Evolutionary conservation across 495 filamentous ascomycete species (phyloP).

Genomic region (Talaromyces stipitatus): DNA sequence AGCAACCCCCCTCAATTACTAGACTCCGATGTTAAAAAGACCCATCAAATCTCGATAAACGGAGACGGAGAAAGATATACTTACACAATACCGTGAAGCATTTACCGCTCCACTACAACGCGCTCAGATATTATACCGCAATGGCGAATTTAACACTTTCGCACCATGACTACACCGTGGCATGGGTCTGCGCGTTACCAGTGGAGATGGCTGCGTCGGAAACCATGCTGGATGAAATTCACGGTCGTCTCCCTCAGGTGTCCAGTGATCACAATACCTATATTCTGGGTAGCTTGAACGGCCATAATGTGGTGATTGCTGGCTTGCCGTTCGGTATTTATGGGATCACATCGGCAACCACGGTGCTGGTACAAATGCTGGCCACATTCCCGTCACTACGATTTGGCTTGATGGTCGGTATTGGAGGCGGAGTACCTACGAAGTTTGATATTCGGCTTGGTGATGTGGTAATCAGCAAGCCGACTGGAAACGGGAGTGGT

Average conservation of each 20-base stretch:
- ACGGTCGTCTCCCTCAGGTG: constrained; percentile 10
- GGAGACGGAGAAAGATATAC: not conserved
- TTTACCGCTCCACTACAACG: constrained; percentile 9
- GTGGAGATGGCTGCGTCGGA: constrained; percentile 26
- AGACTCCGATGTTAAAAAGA: not conserved
- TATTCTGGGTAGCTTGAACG: constrained; percentile 22
- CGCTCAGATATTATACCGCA: not conserved
- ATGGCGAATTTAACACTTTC: constrained; percentile 4
- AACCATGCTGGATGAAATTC: constrained; percentile 26
- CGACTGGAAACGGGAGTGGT: constrained; percentile 18
- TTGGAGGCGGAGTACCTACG: constrained; percentile 26
- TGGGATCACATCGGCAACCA: constrained; percentile 16
- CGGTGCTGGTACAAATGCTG: constrained; percentile 23
- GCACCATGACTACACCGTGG: constrained; percentile 19
- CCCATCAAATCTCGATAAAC: too few species aligned
- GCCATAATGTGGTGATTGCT: constrained; percentile 26
- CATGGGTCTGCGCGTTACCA: constrained; percentile 24
- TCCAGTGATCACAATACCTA: constrained; percentile 27
- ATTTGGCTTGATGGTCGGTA: constrained; percentile 35
- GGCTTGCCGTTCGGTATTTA: constrained; percentile 17
- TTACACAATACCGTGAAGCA: not conserved
- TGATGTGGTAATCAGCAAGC: constrained; percentile 36
- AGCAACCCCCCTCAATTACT: not conserved
- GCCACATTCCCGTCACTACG: constrained; percentile 25
- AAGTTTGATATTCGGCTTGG: constrained; percentile 31